Conservation (phyloP, 163 green algal genomes). For the Trebouxiophyceae sp. region DNA sequence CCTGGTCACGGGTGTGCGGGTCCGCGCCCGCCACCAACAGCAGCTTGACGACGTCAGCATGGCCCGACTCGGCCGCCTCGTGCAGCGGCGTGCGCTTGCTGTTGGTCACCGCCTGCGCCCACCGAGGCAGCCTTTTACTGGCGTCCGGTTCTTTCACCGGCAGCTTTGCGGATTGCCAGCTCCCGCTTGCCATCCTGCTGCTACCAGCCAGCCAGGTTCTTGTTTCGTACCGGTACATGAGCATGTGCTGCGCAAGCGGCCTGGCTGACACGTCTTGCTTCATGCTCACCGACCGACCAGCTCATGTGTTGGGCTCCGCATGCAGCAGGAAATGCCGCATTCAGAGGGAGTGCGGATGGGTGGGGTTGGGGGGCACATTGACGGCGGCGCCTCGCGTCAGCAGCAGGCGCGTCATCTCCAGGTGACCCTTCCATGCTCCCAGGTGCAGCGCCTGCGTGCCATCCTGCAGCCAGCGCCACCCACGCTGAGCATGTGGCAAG, state of each 20-base stretch:
- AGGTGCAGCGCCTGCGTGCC: slow-evolving; percentile 15
- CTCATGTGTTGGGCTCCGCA: neutral
- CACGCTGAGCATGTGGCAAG: too few relatives aligned
- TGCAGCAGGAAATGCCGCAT: neutral
- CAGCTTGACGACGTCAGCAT: slow-evolving; percentile 1
- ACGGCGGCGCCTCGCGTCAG: slow-evolving; percentile 2
- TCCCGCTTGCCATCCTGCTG: neutral
- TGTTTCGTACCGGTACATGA: neutral
- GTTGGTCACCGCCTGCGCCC: neutral
- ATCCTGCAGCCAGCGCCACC: slow-evolving; percentile 14
- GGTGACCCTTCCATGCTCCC: slow-evolving; percentile 11
- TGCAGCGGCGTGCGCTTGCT: slow-evolving; percentile 17
- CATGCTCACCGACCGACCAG: too few relatives aligned
- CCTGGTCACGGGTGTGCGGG: slow-evolving; percentile 6
- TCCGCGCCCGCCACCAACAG: slow-evolving; percentile 18
- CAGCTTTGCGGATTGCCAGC: too few relatives aligned
- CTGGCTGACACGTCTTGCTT: too few relatives aligned
- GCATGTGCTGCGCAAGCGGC: neutral
- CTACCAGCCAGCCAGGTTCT: neutral
- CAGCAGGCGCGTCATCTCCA: slow-evolving; percentile 5
- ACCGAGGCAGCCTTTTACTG: neutral
- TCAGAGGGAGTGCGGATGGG: neutral
- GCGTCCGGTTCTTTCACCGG: neutral
- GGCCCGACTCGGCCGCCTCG: slow-evolving; percentile 9
- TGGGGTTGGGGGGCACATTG: neutral